These are phyloP conservation scores for Afroboletus lepidellus DNA, from an alignment of 1,284 basidiomycete species.

Conservation along the genomic window DNA sequence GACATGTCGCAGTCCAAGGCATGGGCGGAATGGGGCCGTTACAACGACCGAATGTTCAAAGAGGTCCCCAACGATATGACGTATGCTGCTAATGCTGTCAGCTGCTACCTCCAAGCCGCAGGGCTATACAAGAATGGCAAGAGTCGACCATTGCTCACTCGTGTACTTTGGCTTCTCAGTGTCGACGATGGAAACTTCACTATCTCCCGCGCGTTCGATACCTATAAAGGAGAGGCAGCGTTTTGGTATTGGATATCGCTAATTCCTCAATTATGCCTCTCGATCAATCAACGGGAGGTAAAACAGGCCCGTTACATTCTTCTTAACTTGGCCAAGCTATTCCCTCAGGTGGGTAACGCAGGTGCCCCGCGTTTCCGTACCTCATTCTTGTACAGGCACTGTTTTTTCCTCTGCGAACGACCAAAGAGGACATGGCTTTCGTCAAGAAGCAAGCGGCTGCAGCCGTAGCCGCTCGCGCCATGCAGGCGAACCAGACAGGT, in stretches of 20 bases:
- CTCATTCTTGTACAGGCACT: slow-evolving; percentile 62
- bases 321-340: slow-evolving; percentile 87
- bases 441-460: slow-evolving; percentile 44
- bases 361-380: slow-evolving; percentile 1
- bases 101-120: slow-evolving; percentile 97
- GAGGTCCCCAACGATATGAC: slow-evolving; percentile 73
- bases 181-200: slow-evolving; percentile 80
- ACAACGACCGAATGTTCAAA: slow-evolving; percentile 92
- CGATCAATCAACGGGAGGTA: slow-evolving; percentile 88
- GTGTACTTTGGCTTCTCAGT: slow-evolving; percentile 96
- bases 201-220: slow-evolving; percentile 91
- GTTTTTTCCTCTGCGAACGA: slow-evolving; percentile 94
- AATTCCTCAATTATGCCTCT: slow-evolving; percentile 93
- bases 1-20: slow-evolving; percentile 95
- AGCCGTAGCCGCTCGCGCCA: slow-evolving; percentile 37
- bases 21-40: slow-evolving; percentile 99
- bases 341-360: slow-evolving; percentile 77
- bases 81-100: slow-evolving; percentile 88
- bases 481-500: slow-evolving; percentile 25
- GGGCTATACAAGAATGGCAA: slow-evolving; percentile 95
- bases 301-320: slow-evolving; percentile 91
- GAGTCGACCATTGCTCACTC: slow-evolving; percentile 86
- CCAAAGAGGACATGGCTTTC: slow-evolving; percentile 82
- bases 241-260: slow-evolving; percentile 99
- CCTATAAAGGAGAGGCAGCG: slow-evolving; percentile 94